Percentiles rank a stretch among this genome's conserved stretches.
These are phyloP conservation scores for Lipomyces chichibuensis DNA, from an alignment of 805 yeast species.

Conservation along the genomic window DNA sequence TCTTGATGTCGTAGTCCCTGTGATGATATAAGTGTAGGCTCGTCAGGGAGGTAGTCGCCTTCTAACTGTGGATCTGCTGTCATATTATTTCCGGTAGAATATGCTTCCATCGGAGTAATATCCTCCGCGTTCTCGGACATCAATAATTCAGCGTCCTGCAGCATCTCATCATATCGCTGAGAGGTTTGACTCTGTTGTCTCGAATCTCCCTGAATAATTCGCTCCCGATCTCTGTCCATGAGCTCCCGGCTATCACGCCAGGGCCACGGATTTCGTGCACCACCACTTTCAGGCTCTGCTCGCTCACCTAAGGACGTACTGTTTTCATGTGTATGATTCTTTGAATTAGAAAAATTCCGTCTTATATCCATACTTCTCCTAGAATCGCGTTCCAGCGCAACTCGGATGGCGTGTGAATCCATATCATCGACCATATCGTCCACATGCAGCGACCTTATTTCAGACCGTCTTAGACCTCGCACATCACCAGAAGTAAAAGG, in stretches of 20 bases:
- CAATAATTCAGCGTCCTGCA: slow-evolving; percentile 12
- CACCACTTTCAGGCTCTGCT: background rate
- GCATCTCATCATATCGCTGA: slow-evolving; percentile 4
- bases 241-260: slow-evolving; percentile 20
- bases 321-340: background rate
- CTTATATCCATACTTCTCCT: background rate
- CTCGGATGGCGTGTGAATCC: slow-evolving; percentile 13
- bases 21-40: background rate
- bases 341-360: background rate
- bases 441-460: slow-evolving; percentile 1
- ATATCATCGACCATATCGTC: slow-evolving; percentile 2
- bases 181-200: background rate
- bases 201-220: background rate
- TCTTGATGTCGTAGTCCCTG: background rate
- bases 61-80: background rate
- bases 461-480: background rate
- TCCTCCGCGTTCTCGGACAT: slow-evolving; percentile 1
- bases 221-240: background rate
- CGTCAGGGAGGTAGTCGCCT: background rate
- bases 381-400: slow-evolving; percentile 22
- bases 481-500: slow-evolving; percentile 6
- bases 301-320: background rate
- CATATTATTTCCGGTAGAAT: background rate
- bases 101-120: background rate
- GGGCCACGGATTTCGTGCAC: slow-evolving; percentile 5